phyloP scores from a whole-genome alignment of 192 early-diverging fungal genomes.

The Coemansia sp. region DNA sequence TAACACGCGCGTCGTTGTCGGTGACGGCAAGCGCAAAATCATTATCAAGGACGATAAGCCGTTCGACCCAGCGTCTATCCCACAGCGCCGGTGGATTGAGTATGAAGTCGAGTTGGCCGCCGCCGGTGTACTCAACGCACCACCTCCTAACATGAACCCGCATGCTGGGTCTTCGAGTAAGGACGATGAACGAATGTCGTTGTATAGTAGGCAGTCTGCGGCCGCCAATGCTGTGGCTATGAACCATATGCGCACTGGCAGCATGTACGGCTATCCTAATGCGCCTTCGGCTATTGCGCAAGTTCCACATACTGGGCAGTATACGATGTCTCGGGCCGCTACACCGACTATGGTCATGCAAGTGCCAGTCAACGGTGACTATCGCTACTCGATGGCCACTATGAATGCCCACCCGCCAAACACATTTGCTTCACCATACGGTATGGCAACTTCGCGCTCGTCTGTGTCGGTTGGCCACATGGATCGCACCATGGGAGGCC shows the following conservation, averaged over 20 bases:
- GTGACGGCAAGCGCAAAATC: constrained; percentile 66
- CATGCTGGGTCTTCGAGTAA: constrained; percentile 33
- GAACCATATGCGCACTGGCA: constrained; percentile 11
- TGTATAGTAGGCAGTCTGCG: constrained; percentile 28
- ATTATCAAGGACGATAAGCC: constrained; percentile 70
- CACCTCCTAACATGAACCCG: constrained; percentile 49
- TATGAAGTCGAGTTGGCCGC: constrained; percentile 78
- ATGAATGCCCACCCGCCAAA: constrained; percentile 16
- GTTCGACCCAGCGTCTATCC: constrained; percentile 88
- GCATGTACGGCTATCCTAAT: constrained; percentile 9
- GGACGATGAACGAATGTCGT: constrained; percentile 31
- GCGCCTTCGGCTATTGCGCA: constrained; percentile 13
- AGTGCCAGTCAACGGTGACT: constrained; percentile 11
- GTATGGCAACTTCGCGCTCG: background rate
- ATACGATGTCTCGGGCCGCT: constrained; percentile 22
- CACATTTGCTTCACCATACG: background rate
- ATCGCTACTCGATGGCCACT: constrained; percentile 29
- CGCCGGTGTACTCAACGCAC: constrained; percentile 42
- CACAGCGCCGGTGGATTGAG: constrained; percentile 82
- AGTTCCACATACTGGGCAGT: background rate
- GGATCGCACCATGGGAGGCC: background rate
- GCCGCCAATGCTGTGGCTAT: background rate
- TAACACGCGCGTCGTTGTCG: constrained; percentile 85
- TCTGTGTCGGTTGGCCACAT: background rate
- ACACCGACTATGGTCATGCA: constrained; percentile 39